Evolutionary conservation across 169 alveolate genomes (phyloP), one percentile per base, ranked within the genome.

Genomic region (Babesia ovis): DNA sequence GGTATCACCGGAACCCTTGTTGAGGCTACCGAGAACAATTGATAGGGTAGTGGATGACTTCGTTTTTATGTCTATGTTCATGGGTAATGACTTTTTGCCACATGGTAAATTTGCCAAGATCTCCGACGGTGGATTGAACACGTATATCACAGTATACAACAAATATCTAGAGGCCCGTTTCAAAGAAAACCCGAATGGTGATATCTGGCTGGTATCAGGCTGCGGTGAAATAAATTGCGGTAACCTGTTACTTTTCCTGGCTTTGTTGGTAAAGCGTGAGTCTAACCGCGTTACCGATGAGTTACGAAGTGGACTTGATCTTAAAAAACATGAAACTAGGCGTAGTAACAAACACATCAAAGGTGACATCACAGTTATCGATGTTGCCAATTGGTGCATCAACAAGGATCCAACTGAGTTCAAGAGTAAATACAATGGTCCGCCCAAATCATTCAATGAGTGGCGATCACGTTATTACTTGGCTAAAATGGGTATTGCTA

Each of bases 61-160:
- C 70, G 95, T 95, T 0, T 92, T 96, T 64, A 72, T 97, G 68
- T 92, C 98, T 72, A 92, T 95, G 89, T 93, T 96, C 73, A 95
- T 97, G 11, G 99, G 99, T 48, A 97, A 97, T 80, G 99, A 97
- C 73, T 97, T 97, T 85, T 85, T 97, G 18, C 99, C 99, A 2
- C 97, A 89, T 64, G 43, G 76, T 48, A 23, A 77, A 71, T 50
- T 82, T 81, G 29, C 88, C 45, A 51, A 84, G 55, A 59, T 89
- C 35, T 58, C 83, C 43, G 81, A 89, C 42, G 69, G 90, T 45
- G 77, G 89, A 32, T 29, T 89, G 32, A 74, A 55, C 59, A 22
- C 71, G 43, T 58, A 66, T 55, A 29, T 81, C 60, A 42, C 67
- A 68, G 14, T 72, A 32, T 85, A 89, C 77, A 42, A 77, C 46